These are phyloP conservation scores for Saccharum officinarum DNA, from an alignment of 176 grass and related monocot genomes.

Conservation along the genomic window DNA sequence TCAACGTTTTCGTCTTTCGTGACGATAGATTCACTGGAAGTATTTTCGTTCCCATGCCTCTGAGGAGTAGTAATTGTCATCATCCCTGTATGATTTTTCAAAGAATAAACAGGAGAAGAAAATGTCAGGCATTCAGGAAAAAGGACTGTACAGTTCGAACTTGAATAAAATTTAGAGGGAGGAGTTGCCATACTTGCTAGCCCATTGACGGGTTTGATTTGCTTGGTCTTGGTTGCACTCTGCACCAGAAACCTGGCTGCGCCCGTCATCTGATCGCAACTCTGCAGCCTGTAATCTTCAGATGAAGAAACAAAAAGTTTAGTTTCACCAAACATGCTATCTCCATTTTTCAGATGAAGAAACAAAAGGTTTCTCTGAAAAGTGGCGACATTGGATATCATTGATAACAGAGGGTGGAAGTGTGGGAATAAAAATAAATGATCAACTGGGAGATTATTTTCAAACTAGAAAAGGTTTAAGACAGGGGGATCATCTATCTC, in stretches of 20 bases:
- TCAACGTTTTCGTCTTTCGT: slow-evolving; percentile 42
- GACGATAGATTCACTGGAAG: background rate
- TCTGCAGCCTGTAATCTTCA: slow-evolving; percentile 12
- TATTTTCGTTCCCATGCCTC: slow-evolving; percentile 42
- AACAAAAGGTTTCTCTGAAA: too few relatives aligned
- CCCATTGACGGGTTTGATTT: slow-evolving; percentile 31
- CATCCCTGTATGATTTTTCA: slow-evolving; percentile 36
- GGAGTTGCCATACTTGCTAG: slow-evolving; percentile 38
- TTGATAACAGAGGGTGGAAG: too few relatives aligned
- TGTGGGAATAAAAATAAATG: too few relatives aligned
- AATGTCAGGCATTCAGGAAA: background rate
- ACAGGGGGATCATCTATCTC: too few relatives aligned
- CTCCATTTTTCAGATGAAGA: too few relatives aligned
- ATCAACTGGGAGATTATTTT: too few relatives aligned
- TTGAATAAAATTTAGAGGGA: background rate
- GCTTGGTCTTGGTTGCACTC: slow-evolving; percentile 49
- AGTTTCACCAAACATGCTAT: background rate
- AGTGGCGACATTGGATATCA: too few relatives aligned
- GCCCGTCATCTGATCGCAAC: slow-evolving; percentile 18
- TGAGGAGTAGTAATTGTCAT: slow-evolving; percentile 51
- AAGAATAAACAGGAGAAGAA: background rate
- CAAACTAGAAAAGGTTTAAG: too few relatives aligned
- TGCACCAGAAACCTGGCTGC: slow-evolving; percentile 34
- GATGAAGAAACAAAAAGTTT: background rate
- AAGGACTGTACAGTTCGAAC: background rate